Conservation (phyloP, 305 asterid species). For the Caryopteris hybrid region DNA sequence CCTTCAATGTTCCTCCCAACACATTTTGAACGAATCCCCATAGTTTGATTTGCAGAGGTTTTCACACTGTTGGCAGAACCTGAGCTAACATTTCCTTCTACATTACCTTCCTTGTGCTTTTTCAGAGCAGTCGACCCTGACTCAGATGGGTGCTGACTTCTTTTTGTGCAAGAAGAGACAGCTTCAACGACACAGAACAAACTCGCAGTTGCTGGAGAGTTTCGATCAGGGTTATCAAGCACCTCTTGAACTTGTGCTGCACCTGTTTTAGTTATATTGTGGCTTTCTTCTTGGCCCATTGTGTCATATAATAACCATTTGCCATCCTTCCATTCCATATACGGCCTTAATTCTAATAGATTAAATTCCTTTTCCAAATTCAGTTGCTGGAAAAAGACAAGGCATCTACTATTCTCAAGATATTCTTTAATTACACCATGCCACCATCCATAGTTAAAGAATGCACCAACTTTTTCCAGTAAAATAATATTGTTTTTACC, state of each 20-base stretch:
- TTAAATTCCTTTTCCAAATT: conserved; percentile 37
- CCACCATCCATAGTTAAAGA: conserved; percentile 67
- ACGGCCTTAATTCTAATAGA: conserved; percentile 59
- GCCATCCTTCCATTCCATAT: conserved; percentile 73
- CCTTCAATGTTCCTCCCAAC: no score
- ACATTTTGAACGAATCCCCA: not conserved
- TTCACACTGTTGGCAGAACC: conserved; percentile 23
- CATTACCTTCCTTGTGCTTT: conserved; percentile 25
- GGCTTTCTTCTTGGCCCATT: no score
- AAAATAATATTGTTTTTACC: conserved; percentile 31
- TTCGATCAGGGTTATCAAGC: conserved; percentile 6
- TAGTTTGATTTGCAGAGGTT: conserved; percentile 20
- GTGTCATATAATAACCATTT: no score
- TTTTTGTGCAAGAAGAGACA: conserved; percentile 13
- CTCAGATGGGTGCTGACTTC: conserved; percentile 14
- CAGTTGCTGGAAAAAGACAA: conserved; percentile 41
- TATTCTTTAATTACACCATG: conserved; percentile 49
- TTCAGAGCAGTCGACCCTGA: conserved; percentile 12
- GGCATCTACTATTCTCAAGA: conserved; percentile 44
- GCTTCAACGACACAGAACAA: conserved; percentile 9
- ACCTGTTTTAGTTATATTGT: no score
- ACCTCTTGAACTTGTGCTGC: not conserved
- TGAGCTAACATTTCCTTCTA: conserved; percentile 29
- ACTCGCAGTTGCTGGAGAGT: not conserved
- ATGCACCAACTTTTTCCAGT: conserved; percentile 72